These are phyloP conservation scores for Solanum peruvianum DNA, from an alignment of 257 asterid genomes.

Conservation along the genomic window DNA sequence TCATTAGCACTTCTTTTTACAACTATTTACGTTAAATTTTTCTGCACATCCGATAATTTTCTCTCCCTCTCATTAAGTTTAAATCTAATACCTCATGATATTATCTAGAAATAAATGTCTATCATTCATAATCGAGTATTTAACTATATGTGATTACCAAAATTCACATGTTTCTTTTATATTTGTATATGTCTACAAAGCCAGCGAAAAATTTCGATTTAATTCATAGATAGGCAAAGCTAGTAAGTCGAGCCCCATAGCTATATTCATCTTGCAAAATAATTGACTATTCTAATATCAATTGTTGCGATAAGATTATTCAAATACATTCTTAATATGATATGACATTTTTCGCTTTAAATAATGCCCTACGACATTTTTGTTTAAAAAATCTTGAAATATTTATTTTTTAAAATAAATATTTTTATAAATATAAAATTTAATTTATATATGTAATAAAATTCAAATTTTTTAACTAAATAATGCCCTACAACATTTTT, in stretches of 20 bases:
- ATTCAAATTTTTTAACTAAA: no score
- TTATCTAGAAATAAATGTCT: background rate
- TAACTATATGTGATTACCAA: background rate
- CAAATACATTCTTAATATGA: background rate
- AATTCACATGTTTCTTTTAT: background rate
- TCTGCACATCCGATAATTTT: background rate
- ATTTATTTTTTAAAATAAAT: no score
- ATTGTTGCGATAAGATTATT: background rate
- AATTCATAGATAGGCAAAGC: background rate
- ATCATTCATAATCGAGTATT: background rate
- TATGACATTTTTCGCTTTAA: background rate
- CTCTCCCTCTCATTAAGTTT: background rate
- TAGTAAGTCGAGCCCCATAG: no score
- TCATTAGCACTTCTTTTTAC: background rate
- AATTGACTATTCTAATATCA: background rate
- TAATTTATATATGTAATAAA: no score
- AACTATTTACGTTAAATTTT: background rate
- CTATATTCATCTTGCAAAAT: background rate
- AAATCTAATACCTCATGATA: background rate
- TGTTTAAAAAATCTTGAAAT: no score
- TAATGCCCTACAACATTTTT: no score
- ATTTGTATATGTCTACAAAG: background rate
- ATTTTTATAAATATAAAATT: no score
- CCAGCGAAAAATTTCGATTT: background rate
- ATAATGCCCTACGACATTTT: no score